Conservation (phyloP, 2,329 filamentous ascomycete genomes). For the Colletotrichum brevisporum region DNA sequence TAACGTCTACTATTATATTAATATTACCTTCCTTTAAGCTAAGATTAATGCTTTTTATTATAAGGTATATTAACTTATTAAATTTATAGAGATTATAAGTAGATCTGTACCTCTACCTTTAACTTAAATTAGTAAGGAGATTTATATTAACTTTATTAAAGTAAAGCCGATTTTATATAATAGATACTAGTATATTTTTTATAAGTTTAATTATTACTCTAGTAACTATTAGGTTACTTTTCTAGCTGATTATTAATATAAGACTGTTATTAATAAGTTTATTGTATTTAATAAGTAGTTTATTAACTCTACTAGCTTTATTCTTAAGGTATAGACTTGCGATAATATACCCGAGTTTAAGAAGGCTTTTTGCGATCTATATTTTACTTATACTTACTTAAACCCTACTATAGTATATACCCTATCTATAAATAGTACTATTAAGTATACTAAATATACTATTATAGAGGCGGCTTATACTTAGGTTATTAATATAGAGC, state of each 20-base stretch:
- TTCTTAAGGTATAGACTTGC: too few relatives aligned
- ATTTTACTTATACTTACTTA: too few relatives aligned
- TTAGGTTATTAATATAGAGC: too few relatives aligned
- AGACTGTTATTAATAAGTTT: neutral
- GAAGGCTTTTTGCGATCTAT: too few relatives aligned
- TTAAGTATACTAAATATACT: too few relatives aligned
- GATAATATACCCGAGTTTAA: too few relatives aligned
- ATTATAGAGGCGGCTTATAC: too few relatives aligned
- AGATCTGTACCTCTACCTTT: neutral
- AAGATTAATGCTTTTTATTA: neutral
- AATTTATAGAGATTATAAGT: neutral
- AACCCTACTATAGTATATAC: too few relatives aligned
- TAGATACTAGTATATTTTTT: neutral
- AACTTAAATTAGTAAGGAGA: neutral
- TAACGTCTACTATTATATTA: neutral
- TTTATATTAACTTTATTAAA: neutral
- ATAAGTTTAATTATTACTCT: neutral
- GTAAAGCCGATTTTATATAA: neutral
- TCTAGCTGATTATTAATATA: too few relatives aligned
- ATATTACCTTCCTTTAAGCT: neutral
- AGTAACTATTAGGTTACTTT: neutral
- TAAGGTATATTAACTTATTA: neutral
- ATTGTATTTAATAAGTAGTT: conserved; percentile 2
- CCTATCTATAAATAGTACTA: too few relatives aligned
- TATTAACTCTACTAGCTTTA: neutral